phyloP scores from a whole-genome alignment of 768 basidiomycete species.

The Termitomyces heimii region DNA sequence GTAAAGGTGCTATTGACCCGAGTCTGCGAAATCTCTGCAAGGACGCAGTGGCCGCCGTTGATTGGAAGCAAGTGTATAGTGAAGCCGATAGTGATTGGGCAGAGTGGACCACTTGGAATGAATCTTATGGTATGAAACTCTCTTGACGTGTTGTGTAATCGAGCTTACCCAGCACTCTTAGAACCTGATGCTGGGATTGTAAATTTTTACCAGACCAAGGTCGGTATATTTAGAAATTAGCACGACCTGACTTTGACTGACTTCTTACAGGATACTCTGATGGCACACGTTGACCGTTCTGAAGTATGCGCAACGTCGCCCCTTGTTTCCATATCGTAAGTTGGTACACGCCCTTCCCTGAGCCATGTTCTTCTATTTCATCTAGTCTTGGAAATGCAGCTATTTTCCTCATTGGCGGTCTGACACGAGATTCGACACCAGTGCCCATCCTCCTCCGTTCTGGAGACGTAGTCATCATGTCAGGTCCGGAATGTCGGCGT shows the following conservation, averaged over 20 bases:
- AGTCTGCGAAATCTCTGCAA: slow-evolving; percentile 55
- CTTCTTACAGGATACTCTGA: slow-evolving; percentile 70
- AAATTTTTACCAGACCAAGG: slow-evolving; percentile 88
- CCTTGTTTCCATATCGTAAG: slow-evolving; percentile 90
- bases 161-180: slow-evolving; percentile 19
- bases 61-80: slow-evolving; percentile 66
- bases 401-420: slow-evolving; percentile 84
- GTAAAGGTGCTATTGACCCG: slow-evolving; percentile 55
- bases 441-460: slow-evolving; percentile 81
- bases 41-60: slow-evolving; percentile 51
- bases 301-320: slow-evolving; percentile 92
- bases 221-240: slow-evolving; percentile 11
- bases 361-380: not conserved
- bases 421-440: slow-evolving; percentile 72
- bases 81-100: slow-evolving; percentile 41
- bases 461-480: slow-evolving; percentile 92
- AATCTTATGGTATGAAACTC: slow-evolving; percentile 63
- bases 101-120: slow-evolving; percentile 71
- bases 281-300: slow-evolving; percentile 97
- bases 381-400: slow-evolving; percentile 81
- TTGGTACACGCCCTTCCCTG: not conserved
- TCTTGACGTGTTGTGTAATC: not conserved
- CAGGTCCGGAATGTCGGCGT: slow-evolving; percentile 75
- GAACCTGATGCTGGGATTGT: slow-evolving; percentile 96
- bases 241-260: not conserved